Percentiles rank a stretch among this genome's conserved stretches.
phyloP scores from a whole-genome alignment of 2,329 filamentous ascomycete species.

The Endocalyx cinctus region DNA sequence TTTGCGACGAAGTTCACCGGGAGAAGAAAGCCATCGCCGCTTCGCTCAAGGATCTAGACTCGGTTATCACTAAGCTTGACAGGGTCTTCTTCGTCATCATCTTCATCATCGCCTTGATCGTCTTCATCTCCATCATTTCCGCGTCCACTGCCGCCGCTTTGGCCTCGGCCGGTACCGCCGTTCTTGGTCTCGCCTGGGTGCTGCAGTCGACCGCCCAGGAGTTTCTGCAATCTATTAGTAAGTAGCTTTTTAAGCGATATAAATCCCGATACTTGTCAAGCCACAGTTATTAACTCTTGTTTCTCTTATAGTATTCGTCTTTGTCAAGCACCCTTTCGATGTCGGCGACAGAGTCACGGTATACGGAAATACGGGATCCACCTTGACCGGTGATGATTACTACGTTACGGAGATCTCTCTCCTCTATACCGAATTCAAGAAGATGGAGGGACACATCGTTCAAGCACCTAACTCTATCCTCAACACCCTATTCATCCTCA shows the following conservation, averaged over 20 bases:
- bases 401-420: constrained; percentile 93
- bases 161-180: constrained; percentile 80
- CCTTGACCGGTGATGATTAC: constrained; percentile 81
- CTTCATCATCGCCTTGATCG: constrained; percentile 71
- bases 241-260: no score
- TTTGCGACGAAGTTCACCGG: constrained; percentile 89
- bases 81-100: constrained; percentile 87
- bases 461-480: constrained; percentile 93
- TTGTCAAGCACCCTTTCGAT: constrained; percentile 96
- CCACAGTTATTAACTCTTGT: no score
- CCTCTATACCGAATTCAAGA: constrained; percentile 96
- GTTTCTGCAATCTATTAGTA: constrained; percentile 86
- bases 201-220: constrained; percentile 91
- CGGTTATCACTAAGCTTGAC: constrained; percentile 85
- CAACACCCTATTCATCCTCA: constrained; percentile 90
- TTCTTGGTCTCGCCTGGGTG: constrained; percentile 89
- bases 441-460: constrained; percentile 94
- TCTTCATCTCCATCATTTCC: constrained; percentile 86
- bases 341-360: constrained; percentile 90
- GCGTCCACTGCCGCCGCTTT: constrained; percentile 85
- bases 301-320: no score
- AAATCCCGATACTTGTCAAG: no score
- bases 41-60: constrained; percentile 90
- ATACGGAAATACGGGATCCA: constrained; percentile 82
- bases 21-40: constrained; percentile 95